A percentile compares a stretch with the other conserved stretches of the same genome.
These are phyloP conservation scores for Phytophthora pisi DNA, from an alignment of 352 stramenopile species.

Conservation along the genomic window DNA sequence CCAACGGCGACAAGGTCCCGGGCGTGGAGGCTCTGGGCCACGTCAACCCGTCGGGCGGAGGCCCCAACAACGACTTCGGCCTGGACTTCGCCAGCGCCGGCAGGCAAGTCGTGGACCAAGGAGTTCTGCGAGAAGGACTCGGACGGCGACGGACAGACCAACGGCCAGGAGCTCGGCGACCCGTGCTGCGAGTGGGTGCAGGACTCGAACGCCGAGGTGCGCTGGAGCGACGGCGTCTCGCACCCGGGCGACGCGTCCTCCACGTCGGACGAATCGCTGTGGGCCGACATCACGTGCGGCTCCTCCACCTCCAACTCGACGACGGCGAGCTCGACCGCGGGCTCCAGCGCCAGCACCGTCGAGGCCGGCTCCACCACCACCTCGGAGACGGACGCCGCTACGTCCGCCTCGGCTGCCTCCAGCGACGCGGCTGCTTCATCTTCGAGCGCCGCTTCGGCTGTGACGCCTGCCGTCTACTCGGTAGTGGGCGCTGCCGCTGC, in stretches of 20 bases:
- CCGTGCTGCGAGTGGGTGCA: conserved; percentile 73
- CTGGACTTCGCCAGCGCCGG: conserved; percentile 36
- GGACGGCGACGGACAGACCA: conserved; percentile 83
- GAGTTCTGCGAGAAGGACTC: conserved; percentile 69
- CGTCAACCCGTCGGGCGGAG: conserved; percentile 27
- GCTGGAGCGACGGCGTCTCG: conserved; percentile 35
- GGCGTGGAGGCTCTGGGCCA: conserved; percentile 47
- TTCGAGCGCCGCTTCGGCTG: conserved; percentile 27
- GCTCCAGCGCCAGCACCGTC: conserved; percentile 20
- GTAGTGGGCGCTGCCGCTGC: conserved; percentile 15
- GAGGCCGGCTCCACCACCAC: conserved; percentile 18
- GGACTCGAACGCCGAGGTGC: conserved; percentile 30
- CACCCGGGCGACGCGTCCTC: conserved; percentile 36
- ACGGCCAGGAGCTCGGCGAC: conserved; percentile 87
- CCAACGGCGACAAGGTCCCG: conserved; percentile 41
- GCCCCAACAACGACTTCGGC: conserved; percentile 51
- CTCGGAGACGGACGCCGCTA: conserved; percentile 5
- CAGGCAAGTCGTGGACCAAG: conserved; percentile 36
- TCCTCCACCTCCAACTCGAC: conserved; percentile 25
- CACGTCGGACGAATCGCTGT: conserved; percentile 40
- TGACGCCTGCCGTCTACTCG: conserved; percentile 29
- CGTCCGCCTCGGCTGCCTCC: conserved; percentile 8
- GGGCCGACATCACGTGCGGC: conserved; percentile 34
- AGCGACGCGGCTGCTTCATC: conserved; percentile 12
- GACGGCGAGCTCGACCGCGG: conserved; percentile 16